These are phyloP conservation scores for Capsicum rhomboideum DNA, from an alignment of 257 asterid species.

Conservation along the genomic window DNA sequence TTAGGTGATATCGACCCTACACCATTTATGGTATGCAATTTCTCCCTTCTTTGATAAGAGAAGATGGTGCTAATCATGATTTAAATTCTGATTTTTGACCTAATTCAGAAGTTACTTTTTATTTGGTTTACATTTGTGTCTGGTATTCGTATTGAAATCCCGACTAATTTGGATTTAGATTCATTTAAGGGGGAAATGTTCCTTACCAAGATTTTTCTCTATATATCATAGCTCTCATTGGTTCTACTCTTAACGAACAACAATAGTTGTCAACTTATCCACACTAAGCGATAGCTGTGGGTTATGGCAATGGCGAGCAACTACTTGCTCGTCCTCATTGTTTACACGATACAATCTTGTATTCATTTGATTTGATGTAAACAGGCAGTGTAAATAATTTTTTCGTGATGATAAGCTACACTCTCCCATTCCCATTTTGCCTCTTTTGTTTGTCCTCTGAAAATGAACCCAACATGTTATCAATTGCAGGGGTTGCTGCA, in stretches of 20 bases:
- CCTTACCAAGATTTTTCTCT: not conserved
- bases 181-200: not conserved
- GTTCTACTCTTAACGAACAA: not conserved
- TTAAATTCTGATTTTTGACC: not conserved
- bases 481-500: conserved; percentile 70
- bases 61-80: no score
- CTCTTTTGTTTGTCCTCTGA: not conserved
- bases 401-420: not conserved
- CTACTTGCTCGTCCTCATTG: not conserved
- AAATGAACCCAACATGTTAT: not conserved
- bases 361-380: not conserved
- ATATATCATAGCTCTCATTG: no score
- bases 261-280: not conserved
- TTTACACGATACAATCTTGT: not conserved
- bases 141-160: not conserved
- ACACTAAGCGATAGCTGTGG: not conserved
- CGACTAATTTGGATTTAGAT: fast-evolving
- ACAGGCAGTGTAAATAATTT: no score
- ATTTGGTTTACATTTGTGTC: not conserved
- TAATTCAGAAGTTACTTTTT: not conserved
- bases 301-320: not conserved
- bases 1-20: not conserved
- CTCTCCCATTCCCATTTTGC: not conserved
- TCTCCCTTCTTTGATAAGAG: no score
- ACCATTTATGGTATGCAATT: not conserved